Evolutionary conservation across 306 rosid genomes (phyloP).

Genomic region (Glycine tomentella): DNA sequence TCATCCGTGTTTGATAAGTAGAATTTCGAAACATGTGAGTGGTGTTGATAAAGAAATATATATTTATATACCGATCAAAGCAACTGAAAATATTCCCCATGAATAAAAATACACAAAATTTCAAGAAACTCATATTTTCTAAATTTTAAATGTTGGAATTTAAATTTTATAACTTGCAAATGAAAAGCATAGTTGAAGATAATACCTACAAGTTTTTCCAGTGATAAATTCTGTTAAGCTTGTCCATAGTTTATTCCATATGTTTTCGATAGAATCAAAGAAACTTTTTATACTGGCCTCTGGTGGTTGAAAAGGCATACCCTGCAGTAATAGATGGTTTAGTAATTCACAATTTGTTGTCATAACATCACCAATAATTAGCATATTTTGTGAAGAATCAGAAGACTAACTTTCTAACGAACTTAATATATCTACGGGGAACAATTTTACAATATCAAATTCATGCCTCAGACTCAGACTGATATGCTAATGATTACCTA

Average conservation of each 20-base stretch:
- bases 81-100: too few species aligned
- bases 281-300: constrained; percentile 62
- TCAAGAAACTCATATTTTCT: too few species aligned
- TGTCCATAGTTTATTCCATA: constrained; percentile 75
- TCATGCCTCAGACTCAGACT: not conserved
- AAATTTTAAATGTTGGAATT: not conserved
- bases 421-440: not conserved
- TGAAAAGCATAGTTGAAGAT: too few species aligned
- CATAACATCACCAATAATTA: not conserved
- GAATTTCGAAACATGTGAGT: not conserved
- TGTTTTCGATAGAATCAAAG: constrained; percentile 66
- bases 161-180: not conserved
- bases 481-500: not conserved
- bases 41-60: too few species aligned
- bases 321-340: constrained; percentile 56
- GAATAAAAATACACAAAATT: too few species aligned
- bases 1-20: not conserved
- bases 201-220: constrained; percentile 89
- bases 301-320: too few species aligned
- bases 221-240: constrained; percentile 66
- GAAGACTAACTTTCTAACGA: constrained; percentile 26
- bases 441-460: constrained; percentile 23
- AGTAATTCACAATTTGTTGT: constrained; percentile 37
- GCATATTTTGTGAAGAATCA: constrained; percentile 25
- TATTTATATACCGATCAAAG: too few species aligned